Conservation (phyloP, 495 filamentous ascomycete species). For the Parathielavia appendiculata region DNA sequence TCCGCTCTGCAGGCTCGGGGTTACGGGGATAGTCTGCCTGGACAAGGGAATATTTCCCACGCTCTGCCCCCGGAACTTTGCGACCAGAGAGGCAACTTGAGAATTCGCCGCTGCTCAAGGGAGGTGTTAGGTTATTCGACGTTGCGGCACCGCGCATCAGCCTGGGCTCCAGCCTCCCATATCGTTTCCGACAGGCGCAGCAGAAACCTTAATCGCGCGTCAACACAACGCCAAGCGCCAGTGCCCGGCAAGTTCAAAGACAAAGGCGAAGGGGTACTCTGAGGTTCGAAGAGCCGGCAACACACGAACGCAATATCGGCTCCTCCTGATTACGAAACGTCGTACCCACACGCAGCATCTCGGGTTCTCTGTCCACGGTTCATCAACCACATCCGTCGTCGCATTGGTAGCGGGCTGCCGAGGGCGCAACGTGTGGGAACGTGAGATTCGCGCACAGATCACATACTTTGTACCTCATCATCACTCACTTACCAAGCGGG, state of each 20-base stretch:
- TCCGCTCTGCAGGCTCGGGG: not conserved
- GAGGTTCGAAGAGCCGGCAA: constrained; percentile 3
- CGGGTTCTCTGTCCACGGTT: not conserved
- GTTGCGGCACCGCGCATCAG: constrained; percentile 2
- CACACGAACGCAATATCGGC: not conserved
- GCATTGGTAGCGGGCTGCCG: constrained; percentile 14
- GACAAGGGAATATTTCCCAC: too few relatives aligned
- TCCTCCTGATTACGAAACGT: constrained; percentile 1
- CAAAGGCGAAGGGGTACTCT: constrained; percentile 3
- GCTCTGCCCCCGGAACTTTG: not conserved
- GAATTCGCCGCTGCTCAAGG: not conserved
- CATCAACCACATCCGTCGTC: not conserved
- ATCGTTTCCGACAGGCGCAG: constrained; percentile 37
- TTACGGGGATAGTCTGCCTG: not conserved
- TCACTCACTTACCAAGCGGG: constrained; percentile 6
- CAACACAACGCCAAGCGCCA: constrained; percentile 35
- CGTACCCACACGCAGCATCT: not conserved
- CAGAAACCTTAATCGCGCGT: constrained; percentile 42
- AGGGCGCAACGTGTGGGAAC: constrained; percentile 8
- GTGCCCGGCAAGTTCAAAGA: constrained; percentile 10
- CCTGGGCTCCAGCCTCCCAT: not conserved
- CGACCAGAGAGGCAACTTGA: not conserved
- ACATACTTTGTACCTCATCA: constrained; percentile 16
- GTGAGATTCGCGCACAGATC: constrained; percentile 25
- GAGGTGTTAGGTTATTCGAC: not conserved